Evolutionary conservation across 202 grass and related monocot genomes (phyloP), one percentile per base, ranked within the genome.

Genomic region (Setaria italica): DNA sequence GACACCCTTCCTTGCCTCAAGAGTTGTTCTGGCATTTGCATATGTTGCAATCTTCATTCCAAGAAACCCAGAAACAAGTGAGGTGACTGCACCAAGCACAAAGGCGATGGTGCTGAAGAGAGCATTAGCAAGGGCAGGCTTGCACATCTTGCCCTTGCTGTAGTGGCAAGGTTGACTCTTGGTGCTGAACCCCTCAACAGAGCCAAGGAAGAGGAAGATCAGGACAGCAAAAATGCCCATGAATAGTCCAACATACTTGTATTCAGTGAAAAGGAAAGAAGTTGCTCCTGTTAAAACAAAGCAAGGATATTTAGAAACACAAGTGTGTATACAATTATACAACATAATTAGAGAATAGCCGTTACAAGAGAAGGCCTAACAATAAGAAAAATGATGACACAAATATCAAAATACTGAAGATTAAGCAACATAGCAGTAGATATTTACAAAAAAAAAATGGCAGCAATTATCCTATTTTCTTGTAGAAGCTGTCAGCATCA

Each of bases 31-130:
- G 21, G 94, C 94, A 86, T 97, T 97, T 48, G 94, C 94, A 79
- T 87, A 97, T 10, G 94, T 97, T 41, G 94, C 94, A 34, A 97
- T 97, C 90, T 97, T 94, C 94, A 97, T 97, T 51, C 94, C 94
- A 16, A 97, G 94, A 67, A 97, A 97, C 78, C 94, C 94, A 85
- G 94, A 97, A 51, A 97, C 87, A 50, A 97, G 82, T 67, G 94
- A 97, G 81, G 94, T 97, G 82, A 97, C 32, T 39, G 90, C 94
- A 67, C 94, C 94, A 74, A 97, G 92, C 73, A 94, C 91, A 15
- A 97, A 97, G 67, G 95, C 89, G 32, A 97, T n/a, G 7, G 95
- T 97, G 84, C 95, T 97, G 89, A 97, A 97, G 15, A 84, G 42
- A 51, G 95, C 95, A 86, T 92, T 94, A 34, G 95, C 95, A 75